Evolutionary conservation across 1,139 yeast genomes (phyloP), one percentile per base, ranked within the genome.

Genomic region (Suhomyces anneliseae): DNA sequence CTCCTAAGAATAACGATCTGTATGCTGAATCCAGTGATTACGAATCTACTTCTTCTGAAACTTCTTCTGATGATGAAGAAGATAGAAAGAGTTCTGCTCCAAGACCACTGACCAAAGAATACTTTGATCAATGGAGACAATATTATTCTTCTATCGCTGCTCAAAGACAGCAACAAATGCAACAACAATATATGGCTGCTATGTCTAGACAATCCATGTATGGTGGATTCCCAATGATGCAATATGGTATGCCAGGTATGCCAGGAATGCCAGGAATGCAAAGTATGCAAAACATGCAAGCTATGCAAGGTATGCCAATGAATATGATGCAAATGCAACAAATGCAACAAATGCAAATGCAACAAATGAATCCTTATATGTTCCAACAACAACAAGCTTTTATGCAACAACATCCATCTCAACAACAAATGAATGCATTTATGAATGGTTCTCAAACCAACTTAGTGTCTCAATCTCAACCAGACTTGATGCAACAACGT

Each of bases 101-200:
- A 31, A 51, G 43, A 37, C 54, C 38, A 39, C 54, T 35, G 60
- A 59, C 35, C 57, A 58, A 45, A 54, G 58, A 36, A 55, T 61
- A 62, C 44, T 63, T 62, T 38, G 67, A 64, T 40, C 67, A 64
- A 52, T 66, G 69, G 68, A 62, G 60, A 50, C 61, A 58, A 38
- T 65, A 65, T 46, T 65, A 65, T 48, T 65, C 66, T 29, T 46
- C 55, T 12, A 48, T 65, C 11, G 68, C 68, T 14, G 52, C 54
- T 26, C 65, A 62, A 40, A 64, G 64, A 42, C 65, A 62, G 41
- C 59, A 59, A 40, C 53, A 50, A 38, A 46, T 47, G 45, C 50
- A 45, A 14, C 53, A 49, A 26, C 54, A 51, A 38, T 43, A 43
- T 32, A 50, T 44, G 52, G 49, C 49, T 19, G 49, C 49, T 27